These are phyloP conservation scores for Candida arabinofermentans DNA, from an alignment of 805 yeast species.

Conservation along the genomic window DNA sequence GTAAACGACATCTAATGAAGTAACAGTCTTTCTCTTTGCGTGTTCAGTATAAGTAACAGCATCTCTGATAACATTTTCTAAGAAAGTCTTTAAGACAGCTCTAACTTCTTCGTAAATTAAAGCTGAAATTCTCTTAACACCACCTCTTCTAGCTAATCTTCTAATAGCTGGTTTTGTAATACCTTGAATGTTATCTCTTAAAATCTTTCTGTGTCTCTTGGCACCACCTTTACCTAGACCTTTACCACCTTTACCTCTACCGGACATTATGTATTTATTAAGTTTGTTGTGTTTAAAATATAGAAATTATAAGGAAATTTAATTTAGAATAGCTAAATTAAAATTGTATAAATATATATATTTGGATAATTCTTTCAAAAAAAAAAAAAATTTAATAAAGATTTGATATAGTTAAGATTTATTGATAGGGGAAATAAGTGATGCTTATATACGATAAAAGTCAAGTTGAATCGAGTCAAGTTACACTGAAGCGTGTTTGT, in stretches of 20 bases:
- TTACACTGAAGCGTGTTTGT: background rate
- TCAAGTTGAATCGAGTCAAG: too few relatives aligned
- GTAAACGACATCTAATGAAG: constrained; percentile 97
- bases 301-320: background rate
- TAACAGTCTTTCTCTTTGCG: constrained; percentile 99
- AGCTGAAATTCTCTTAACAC: constrained; percentile 99
- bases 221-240: constrained; percentile 99
- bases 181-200: constrained; percentile 99
- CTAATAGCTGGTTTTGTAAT: constrained; percentile 99
- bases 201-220: constrained; percentile 99
- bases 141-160: constrained; percentile 99
- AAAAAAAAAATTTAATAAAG: background rate
- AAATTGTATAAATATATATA: background rate
- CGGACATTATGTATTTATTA: constrained; percentile 63
- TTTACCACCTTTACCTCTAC: constrained; percentile 99
- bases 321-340: background rate
- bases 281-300: background rate
- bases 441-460: background rate
- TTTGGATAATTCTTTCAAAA: background rate
- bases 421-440: background rate
- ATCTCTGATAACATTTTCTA: constrained; percentile 96
- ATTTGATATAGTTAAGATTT: too few relatives aligned
- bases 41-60: constrained; percentile 99
- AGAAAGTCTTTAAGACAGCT: constrained; percentile 91
- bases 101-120: constrained; percentile 98